Evolutionary conservation across 2,329 filamentous ascomycete species (phyloP).

Genomic region (Diplodia scrobiculata): DNA sequence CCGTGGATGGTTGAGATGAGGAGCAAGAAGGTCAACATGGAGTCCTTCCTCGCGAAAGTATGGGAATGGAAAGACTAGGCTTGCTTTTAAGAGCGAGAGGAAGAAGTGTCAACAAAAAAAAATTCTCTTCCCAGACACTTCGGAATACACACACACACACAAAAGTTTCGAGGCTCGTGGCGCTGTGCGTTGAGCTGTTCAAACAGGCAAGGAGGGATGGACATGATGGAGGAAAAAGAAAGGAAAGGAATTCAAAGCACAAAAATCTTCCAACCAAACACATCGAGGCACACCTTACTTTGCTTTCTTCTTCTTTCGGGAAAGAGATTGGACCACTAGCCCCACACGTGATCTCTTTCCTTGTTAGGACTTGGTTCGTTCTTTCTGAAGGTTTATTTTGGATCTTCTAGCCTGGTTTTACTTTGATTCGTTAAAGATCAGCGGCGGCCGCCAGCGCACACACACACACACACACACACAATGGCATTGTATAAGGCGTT

Average conservation of each 20-base stretch:
- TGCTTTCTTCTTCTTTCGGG: neutral
- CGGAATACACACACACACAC: neutral
- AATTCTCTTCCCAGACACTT: neutral
- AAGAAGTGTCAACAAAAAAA: neutral
- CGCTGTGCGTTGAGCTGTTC: constrained; percentile 20
- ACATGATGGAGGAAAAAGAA: neutral
- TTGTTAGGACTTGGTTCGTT: neutral
- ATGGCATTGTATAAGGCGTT: constrained; percentile 18
- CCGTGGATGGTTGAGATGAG: constrained; percentile 99
- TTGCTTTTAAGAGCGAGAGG: constrained; percentile 36
- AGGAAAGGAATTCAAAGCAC: constrained; percentile 2
- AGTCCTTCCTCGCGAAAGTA: constrained; percentile 86
- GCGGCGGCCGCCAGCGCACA: neutral
- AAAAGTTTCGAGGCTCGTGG: constrained; percentile 18
- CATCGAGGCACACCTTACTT: neutral
- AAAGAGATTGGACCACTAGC: neutral
- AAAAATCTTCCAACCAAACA: neutral
- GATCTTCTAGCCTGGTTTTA: neutral
- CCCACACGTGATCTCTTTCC: neutral
- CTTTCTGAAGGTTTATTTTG: neutral
- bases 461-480: constrained; percentile 1
- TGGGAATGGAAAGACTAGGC: constrained; percentile 84
- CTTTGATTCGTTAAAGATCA: neutral
- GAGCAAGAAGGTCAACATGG: constrained; percentile 95
- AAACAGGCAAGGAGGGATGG: neutral